Percentiles rank a stretch among this genome's conserved stretches.
These are phyloP conservation scores for Chytriomyces confervae DNA, from an alignment of 192 early-diverging fungal genomes.

Conservation along the genomic window DNA sequence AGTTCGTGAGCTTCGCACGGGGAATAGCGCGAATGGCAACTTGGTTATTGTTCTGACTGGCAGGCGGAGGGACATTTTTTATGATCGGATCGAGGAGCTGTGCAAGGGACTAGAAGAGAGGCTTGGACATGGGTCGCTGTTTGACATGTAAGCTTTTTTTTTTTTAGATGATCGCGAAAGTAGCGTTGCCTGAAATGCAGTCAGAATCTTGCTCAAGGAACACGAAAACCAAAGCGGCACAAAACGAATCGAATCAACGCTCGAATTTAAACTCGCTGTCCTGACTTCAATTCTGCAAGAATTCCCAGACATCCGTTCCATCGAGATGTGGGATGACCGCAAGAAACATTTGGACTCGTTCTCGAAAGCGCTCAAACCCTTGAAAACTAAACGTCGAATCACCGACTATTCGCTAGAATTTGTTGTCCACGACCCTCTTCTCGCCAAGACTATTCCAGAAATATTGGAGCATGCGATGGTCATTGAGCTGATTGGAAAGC, in stretches of 20 bases:
- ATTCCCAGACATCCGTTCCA: slow-evolving; percentile 39
- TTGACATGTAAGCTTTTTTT: slow-evolving; percentile 49
- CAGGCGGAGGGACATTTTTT: slow-evolving; percentile 51
- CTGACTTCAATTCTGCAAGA: slow-evolving; percentile 36
- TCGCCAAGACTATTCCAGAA: slow-evolving; percentile 36
- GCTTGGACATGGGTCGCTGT: slow-evolving; percentile 14
- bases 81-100: slow-evolving; percentile 46
- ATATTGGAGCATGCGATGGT: slow-evolving; percentile 48
- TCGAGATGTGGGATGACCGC: slow-evolving; percentile 57
- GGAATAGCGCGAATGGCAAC: background rate
- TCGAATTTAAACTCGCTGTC: slow-evolving; percentile 60
- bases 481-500: slow-evolving; percentile 42
- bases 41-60: slow-evolving; percentile 52
- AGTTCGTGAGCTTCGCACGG: slow-evolving; percentile 11
- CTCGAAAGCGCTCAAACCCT: slow-evolving; percentile 12
- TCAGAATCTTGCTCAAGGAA: slow-evolving; percentile 18
- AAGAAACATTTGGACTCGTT: slow-evolving; percentile 50
- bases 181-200: background rate
- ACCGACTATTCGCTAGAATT: slow-evolving; percentile 29
- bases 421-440: slow-evolving; percentile 37
- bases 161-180: background rate
- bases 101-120: slow-evolving; percentile 15
- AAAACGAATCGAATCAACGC: slow-evolving; percentile 37
- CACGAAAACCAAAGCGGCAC: background rate
- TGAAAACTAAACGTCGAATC: slow-evolving; percentile 14